Evolutionary conservation across 2,329 filamentous ascomycete genomes (phyloP), one percentile per base, ranked within the genome.

Genomic region (Fusarium globosum): DNA sequence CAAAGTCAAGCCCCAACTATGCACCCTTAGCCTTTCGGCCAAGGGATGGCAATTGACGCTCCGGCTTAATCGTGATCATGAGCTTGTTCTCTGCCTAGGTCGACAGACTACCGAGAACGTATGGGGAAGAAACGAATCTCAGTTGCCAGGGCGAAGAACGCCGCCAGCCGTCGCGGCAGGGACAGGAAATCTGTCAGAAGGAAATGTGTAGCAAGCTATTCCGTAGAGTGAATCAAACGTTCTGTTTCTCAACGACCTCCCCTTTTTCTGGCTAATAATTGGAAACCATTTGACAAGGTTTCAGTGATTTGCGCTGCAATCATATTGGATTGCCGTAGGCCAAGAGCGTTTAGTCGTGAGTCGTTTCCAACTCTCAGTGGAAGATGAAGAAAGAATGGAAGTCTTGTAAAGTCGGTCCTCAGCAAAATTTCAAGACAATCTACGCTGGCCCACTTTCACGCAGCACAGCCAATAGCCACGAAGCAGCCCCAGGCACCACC

Each of bases 11-110:
- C 94, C 86, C 88, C 91, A 90, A 92, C 94, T 93, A 97, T 91
- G 92, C 94, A 93, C 90, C 91, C 86, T 84, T 82, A 82, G 87
- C 90, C 93, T 97, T 85, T 97, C 93, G 86, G 89, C 85, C 85
- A 86, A 87, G 88, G 90, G 88, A 90, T 91, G 94, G 89, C 92
- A 95, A 91, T 91, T 92, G 91, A 90, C 90, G 94, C 95, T 97
- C 95, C 95, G 95, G 95, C 95, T 98, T 97, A 97, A 96, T 97
- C 92, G 94, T 92, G 93, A 94, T 94, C 93, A 79, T 74, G 69
- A 72, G 67, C 69, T 82, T 89, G 82, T 83, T 97, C 89, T 97
- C 87, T 92, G 95, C 94, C 94, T 89, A 69, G 75, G 83, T 84
- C 88, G 90, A 93, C 91, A 88, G 88, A 88, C 87, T 93, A 96